A percentile compares a stretch with the other conserved stretches of the same genome.
phyloP scores from a whole-genome alignment of 2,329 filamentous ascomycete species.

The Xylariaceae sp. region DNA sequence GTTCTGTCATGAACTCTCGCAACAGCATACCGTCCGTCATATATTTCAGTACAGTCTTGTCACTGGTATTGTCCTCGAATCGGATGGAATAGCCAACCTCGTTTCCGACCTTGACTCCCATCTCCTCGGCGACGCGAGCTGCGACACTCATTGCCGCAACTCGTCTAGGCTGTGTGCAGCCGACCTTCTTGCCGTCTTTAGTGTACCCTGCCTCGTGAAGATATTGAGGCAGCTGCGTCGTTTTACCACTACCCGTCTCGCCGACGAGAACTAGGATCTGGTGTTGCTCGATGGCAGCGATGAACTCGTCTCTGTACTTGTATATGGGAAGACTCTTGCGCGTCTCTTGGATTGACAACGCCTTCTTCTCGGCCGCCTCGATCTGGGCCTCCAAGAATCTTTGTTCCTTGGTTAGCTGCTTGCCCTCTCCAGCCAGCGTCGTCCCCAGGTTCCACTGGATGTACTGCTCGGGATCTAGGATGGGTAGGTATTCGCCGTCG shows the following conservation, averaged over 20 bases:
- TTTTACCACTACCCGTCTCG: conserved; percentile 93
- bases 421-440: conserved; percentile 64
- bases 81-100: conserved; percentile 94
- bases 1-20: conserved; percentile 83
- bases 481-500: conserved; percentile 82
- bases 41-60: conserved; percentile 89
- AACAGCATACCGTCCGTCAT: conserved; percentile 97
- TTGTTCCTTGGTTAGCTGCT: conserved; percentile 71
- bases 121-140: conserved; percentile 91
- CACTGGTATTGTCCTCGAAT: conserved; percentile 86
- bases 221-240: conserved; percentile 91
- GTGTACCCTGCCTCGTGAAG: conserved; percentile 88
- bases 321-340: conserved; percentile 88
- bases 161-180: conserved; percentile 88
- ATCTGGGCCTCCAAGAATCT: conserved; percentile 73
- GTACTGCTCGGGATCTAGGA: conserved; percentile 84
- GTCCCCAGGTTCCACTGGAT: conserved; percentile 79
- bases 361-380: conserved; percentile 82
- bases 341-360: conserved; percentile 83
- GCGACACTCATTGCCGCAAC: conserved; percentile 97
- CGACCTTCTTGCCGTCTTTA: conserved; percentile 76
- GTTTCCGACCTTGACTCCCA: conserved; percentile 81
- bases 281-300: conserved; percentile 78
- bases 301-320: conserved; percentile 75
- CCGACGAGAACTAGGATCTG: conserved; percentile 90